These are phyloP conservation scores for Ophiognomonia clavigignenti-juglandacearum DNA, from an alignment of 2,329 filamentous ascomycete genomes.

Conservation along the genomic window DNA sequence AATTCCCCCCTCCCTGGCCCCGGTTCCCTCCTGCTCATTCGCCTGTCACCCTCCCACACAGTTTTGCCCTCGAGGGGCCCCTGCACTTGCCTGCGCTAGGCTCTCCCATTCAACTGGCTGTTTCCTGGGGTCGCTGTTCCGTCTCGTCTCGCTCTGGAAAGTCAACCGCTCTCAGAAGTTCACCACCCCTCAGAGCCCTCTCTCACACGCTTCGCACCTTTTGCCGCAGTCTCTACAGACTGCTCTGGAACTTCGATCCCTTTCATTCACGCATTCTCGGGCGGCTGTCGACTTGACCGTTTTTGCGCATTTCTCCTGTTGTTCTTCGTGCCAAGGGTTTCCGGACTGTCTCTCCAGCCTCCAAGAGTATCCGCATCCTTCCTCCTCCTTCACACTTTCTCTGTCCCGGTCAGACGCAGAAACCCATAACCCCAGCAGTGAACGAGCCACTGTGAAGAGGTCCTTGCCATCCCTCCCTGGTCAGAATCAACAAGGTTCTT, in stretches of 20 bases:
- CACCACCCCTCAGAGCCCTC: neutral
- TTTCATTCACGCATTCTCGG: conserved; percentile 7
- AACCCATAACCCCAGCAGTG: conserved; percentile 4
- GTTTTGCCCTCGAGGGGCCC: too few species aligned
- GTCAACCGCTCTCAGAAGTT: neutral
- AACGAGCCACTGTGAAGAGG: too few species aligned
- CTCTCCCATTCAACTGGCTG: neutral
- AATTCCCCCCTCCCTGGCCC: neutral
- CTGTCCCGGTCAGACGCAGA: too few species aligned
- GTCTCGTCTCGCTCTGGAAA: conserved; percentile 7
- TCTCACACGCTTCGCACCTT: too few species aligned
- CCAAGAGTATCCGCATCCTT: too few species aligned
- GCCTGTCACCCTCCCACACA: neutral
- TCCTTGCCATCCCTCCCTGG: too few species aligned
- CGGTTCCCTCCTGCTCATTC: neutral
- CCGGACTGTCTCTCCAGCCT: neutral
- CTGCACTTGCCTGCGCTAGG: too few species aligned
- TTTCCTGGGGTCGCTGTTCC: neutral
- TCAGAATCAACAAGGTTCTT: neutral
- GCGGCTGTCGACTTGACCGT: neutral
- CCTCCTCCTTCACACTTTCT: conserved; percentile 7
- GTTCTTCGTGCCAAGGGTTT: neutral
- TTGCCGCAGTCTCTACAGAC: too few species aligned
- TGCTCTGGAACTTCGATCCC: neutral
- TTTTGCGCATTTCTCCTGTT: neutral